Evolutionary conservation across 352 stramenopile genomes (phyloP), one percentile per base, ranked within the genome.

Genomic region (Aphanomyces euteiches): DNA sequence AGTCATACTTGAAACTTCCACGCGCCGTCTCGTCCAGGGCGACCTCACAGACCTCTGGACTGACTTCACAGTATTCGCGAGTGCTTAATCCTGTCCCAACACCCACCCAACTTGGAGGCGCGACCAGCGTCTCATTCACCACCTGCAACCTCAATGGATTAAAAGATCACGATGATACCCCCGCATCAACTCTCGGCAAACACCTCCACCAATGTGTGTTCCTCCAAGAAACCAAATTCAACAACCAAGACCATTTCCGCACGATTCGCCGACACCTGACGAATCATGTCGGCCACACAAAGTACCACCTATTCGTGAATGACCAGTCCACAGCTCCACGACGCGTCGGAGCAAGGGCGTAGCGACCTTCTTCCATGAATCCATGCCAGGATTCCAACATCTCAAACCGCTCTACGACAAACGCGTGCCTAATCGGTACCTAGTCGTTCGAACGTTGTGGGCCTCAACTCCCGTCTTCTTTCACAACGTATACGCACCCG

Each of bases 101-200:
- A 2, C 2, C 28, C 28, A 28, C 28, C 28, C 28, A 28, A 28
- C 28, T 28, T 28, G 28, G 28, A 28, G 28, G 28, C 28, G 28
- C 28, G 28, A 2, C 28, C 28, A 28, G 28, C 28, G 28, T 66
- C 28, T 28, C 37, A 19, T 12, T 66, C 17, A 34, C 41, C 12
- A 66, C 57, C 7, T 66, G 57, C 57, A 66, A 66, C 19, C 57
- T 66, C 38, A 66, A 67, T 5, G 60, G 60, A n/a, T 41, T 67
- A 2, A 66, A 64, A 17, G 7, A n/a, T 36, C 56, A 56, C 28
- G 60, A 19, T 3, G 38, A 67, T 4, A 19, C 38, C 15, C 12
- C 58, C 8, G 60, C 17, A 8, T n/a, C 5, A 15, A 2, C 38
- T 8, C 60, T 37, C 7, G 38, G 56, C 60, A 56, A 28, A 1